Evolutionary conservation across 2,329 filamentous ascomycete genomes (phyloP), one percentile per base, ranked within the genome.

Genomic region (Ophiostoma pallidulum): DNA sequence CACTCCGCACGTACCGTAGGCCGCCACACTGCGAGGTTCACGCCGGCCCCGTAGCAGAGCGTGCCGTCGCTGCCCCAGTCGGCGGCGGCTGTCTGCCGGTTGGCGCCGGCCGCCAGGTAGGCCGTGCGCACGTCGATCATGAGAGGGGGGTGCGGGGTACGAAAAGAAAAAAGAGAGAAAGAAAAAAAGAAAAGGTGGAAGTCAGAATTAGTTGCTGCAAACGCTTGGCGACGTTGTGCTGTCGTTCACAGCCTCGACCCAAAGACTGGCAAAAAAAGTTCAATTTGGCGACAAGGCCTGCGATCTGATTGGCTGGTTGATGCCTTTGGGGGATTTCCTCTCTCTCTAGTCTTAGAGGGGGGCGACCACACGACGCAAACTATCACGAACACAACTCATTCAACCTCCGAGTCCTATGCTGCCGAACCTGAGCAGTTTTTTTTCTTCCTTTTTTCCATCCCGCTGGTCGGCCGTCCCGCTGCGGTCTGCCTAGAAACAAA

Each of bases 1-100:
- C 18, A 36, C n/a, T n/a, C n/a, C n/a, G n/a, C 18, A 41, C 80
- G 66, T 72, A 90, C 86, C 62, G 74, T 65, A 48, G 89, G 89
- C 61, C 80, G 73, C 92, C 92, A 98, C 35, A 97, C 62, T 37
- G 89, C 91, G 57, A 98, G 76, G 66, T 92, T 92, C 57, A 82
- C 81, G 65, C 94, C 87, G 8, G 90, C 84, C 28, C 92, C 92
- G 68, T 87, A 98, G 26, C 89, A 92, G 46, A 98, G 72, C 38
- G 89, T 62, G 9, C 84, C 86, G 53, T 74, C 68, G 18, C 67
- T 61, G 60, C 85, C 80, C 92, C 92, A 98, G 67, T 97, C 91
- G 24, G 91, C 90, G 24, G 88, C 86, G 14, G 84, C 82, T 16
- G 91, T 85, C 59, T 97, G 87, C 58, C 91, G 77, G 65, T 97